Evolutionary conservation across 148 eudicot genomes (phyloP).

Genomic region (Rhododendron vialii): DNA sequence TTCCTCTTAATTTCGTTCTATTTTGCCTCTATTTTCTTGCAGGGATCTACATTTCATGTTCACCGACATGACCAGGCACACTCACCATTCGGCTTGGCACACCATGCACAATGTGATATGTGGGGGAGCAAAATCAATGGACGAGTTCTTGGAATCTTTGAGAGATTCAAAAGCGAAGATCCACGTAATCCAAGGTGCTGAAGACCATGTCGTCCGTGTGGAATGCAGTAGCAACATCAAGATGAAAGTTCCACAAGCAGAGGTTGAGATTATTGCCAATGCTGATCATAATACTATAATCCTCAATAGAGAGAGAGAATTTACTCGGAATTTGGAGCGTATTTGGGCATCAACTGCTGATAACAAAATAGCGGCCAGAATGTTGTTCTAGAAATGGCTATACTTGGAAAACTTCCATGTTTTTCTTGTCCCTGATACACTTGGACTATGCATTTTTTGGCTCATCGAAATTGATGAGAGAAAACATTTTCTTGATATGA

Average conservation of each 20-base stretch:
- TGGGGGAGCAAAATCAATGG: constrained; percentile 58
- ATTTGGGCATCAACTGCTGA: constrained; percentile 38
- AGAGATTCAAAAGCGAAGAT: constrained; percentile 22
- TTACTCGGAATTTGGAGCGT: constrained; percentile 42
- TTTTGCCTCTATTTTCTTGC: background rate
- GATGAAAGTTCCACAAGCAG: constrained; percentile 43
- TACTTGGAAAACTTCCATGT: too few species aligned
- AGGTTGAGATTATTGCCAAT: constrained; percentile 33
- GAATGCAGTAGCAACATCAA: constrained; percentile 58
- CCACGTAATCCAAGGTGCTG: constrained; percentile 50
- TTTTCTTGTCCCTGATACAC: too few species aligned
- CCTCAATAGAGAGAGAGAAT: constrained; percentile 33
- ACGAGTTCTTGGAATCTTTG: constrained; percentile 43
- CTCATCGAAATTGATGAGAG: too few species aligned
- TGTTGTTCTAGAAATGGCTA: background rate
- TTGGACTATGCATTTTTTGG: too few species aligned
- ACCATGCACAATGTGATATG: constrained; percentile 78
- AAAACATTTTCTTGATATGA: too few species aligned
- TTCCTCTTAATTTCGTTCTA: background rate
- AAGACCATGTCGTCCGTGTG: constrained; percentile 53
- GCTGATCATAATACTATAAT: constrained; percentile 49
- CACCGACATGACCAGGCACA: constrained; percentile 50
- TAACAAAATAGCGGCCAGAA: background rate
- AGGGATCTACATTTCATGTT: constrained; percentile 52
- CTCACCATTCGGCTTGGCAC: constrained; percentile 92